Conservation (phyloP, 2,329 filamentous ascomycete genomes). For the Plenodomus tracheiphilus region DNA sequence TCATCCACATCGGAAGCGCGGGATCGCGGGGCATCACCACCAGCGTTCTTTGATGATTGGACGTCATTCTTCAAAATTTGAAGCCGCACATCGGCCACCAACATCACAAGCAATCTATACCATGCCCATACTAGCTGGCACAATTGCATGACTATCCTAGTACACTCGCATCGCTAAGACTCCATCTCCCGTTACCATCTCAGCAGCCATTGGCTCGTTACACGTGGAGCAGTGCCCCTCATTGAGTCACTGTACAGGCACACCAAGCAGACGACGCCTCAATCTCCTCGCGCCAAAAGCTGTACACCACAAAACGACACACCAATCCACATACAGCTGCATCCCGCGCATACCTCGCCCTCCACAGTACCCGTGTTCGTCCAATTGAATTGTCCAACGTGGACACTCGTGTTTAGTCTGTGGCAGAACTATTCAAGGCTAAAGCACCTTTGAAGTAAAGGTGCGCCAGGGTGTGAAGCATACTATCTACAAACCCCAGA, state of each 20-base stretch:
- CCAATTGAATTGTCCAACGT: constrained; percentile 33
- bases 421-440: constrained; percentile 20
- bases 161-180: background rate
- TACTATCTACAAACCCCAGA: constrained; percentile 20
- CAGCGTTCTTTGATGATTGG: background rate
- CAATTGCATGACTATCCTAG: background rate
- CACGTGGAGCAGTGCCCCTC: constrained; percentile 32
- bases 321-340: constrained; percentile 25
- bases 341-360: constrained; percentile 15
- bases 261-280: constrained; percentile 2
- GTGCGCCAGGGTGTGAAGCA: constrained; percentile 4
- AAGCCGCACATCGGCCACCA: background rate
- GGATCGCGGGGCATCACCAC: background rate
- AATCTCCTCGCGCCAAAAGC: constrained; percentile 18
- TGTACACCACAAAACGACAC: constrained; percentile 39
- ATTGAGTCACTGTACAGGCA: constrained; percentile 23
- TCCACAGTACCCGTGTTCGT: constrained; percentile 10
- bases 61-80: background rate
- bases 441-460: constrained; percentile 18
- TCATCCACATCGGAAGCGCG: background rate
- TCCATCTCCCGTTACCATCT: background rate
- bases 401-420: constrained; percentile 24
- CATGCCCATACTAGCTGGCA: background rate
- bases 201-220: constrained; percentile 23
- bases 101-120: background rate